phyloP scores from a whole-genome alignment of 140 eudicot genomes.

The Ambrosia hybrid region DNA sequence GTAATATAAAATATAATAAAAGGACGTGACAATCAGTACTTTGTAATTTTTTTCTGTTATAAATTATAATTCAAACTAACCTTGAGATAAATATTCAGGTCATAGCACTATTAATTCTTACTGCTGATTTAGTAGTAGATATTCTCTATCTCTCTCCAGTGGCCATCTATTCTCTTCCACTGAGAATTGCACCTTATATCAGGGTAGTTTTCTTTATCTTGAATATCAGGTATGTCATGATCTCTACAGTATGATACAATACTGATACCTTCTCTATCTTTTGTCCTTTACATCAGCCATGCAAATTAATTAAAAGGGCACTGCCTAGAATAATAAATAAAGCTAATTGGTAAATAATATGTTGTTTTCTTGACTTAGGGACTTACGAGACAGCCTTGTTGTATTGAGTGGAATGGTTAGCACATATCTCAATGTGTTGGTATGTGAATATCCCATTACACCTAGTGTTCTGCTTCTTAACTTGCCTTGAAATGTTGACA shows the following conservation, averaged over 20 bases:
- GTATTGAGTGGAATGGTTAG: conserved; percentile 77
- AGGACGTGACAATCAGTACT: not conserved
- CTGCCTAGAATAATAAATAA: conserved; percentile 1
- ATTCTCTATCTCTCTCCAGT: conserved; percentile 68
- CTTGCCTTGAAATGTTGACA: conserved; percentile 7
- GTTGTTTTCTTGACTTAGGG: conserved; percentile 51
- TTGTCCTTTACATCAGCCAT: no score
- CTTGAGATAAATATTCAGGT: conserved; percentile 45
- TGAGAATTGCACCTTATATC: conserved; percentile 85
- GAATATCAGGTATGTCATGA: conserved; percentile 65
- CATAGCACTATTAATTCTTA: conserved; percentile 56
- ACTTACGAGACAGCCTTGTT: conserved; percentile 69
- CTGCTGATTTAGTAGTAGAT: conserved; percentile 65
- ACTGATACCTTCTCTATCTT: no score
- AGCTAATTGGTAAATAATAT: not conserved
- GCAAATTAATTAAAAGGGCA: not conserved
- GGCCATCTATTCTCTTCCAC: conserved; percentile 67
- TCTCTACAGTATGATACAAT: conserved; percentile 4
- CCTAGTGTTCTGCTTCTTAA: conserved; percentile 10
- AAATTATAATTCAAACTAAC: conserved; percentile 8
- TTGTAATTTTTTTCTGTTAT: conserved; percentile 14
- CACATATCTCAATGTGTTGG: conserved; percentile 92
- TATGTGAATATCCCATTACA: conserved; percentile 37
- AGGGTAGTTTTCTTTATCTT: conserved; percentile 74
- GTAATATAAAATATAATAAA: not conserved